Percentiles rank a stretch among this genome's conserved stretches.
Evolutionary conservation across 202 grass and related monocot genomes (phyloP).

Genomic region (Bolboschoenoplectus hybrid): DNA sequence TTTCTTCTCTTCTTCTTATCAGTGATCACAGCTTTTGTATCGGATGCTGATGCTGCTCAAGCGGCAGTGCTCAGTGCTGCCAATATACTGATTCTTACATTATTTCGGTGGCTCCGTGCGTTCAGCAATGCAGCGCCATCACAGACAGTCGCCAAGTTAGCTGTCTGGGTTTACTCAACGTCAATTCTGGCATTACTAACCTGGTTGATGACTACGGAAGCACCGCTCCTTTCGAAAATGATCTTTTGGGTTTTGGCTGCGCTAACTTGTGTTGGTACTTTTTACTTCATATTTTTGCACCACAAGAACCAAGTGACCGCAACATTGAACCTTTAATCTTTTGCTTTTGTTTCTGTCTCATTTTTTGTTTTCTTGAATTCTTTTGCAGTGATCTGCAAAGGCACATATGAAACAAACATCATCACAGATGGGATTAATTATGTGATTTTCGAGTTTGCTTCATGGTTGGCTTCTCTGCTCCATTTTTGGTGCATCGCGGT

Average conservation of each 20-base stretch:
- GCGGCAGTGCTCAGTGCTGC: neutral
- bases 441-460: neutral
- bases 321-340: neutral
- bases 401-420: neutral
- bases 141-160: neutral
- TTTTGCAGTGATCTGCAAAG: neutral
- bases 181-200: neutral
- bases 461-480: neutral
- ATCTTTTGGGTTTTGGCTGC: neutral
- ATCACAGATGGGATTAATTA: neutral
- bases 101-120: neutral
- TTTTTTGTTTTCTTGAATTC: neutral
- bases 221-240: neutral
- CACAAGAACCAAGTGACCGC: neutral
- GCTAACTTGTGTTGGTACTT: neutral
- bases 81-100: neutral
- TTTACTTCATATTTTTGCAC: neutral
- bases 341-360: neutral
- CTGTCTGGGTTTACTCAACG: neutral
- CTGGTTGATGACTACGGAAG: neutral
- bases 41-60: neutral
- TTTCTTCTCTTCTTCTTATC: neutral
- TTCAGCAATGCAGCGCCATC: neutral
- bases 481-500: constrained; percentile 18
- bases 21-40: neutral